These are phyloP conservation scores for Salix caprea DNA, from an alignment of 345 rosid genomes.

Conservation along the genomic window DNA sequence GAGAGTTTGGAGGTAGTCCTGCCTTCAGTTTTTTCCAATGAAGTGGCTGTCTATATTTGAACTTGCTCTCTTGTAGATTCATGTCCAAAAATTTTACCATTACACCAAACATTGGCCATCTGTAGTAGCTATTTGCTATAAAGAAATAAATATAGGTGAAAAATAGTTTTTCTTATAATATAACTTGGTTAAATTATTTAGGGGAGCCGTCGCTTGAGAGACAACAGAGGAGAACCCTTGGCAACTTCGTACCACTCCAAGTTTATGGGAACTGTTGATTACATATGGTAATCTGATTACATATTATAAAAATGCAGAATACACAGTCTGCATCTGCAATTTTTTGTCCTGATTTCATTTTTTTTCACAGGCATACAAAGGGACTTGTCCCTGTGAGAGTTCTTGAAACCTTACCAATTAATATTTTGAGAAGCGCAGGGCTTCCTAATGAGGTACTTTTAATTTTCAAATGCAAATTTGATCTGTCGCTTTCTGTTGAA, in stretches of 20 bases:
- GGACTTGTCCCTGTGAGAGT: conserved; percentile 77
- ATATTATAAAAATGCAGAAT: neutral
- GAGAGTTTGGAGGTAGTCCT: neutral
- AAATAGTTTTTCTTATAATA: neutral
- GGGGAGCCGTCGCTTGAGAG: conserved; percentile 62
- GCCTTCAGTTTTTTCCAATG: neutral
- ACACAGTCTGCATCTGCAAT: neutral
- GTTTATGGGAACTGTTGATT: conserved; percentile 92
- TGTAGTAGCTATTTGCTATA: neutral
- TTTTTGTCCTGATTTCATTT: conserved; percentile 11
- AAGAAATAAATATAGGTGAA: neutral
- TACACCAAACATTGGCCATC: neutral
- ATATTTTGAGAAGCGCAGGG: conserved; percentile 56
- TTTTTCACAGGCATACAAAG: conserved; percentile 60
- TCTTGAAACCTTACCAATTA: conserved; percentile 78
- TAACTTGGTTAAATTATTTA: conserved; percentile 29
- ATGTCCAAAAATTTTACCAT: neutral
- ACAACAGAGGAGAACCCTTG: conserved; percentile 69
- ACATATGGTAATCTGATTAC: conserved; percentile 63
- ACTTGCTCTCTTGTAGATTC: neutral
- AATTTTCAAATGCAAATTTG: neutral
- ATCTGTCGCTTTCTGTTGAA: neutral
- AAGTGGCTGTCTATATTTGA: neutral
- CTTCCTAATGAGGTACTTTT: conserved; percentile 70
- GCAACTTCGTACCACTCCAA: conserved; percentile 86